Conservation (phyloP, 345 rosid species). For the Melastoma malabathricum region DNA sequence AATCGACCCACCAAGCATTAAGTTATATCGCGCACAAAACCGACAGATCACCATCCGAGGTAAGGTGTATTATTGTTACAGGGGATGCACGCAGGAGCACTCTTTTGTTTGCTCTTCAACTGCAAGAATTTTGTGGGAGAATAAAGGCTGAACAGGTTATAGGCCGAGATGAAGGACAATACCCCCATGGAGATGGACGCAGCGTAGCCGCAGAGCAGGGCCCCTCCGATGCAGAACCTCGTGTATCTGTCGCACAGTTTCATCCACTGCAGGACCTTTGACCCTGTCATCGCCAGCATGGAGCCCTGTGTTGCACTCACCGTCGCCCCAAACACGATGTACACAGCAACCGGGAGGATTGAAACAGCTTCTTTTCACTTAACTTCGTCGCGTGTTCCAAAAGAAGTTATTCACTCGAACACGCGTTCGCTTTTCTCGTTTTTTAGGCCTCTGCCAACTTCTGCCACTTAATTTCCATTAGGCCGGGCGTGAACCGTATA, state of each 20-base stretch:
- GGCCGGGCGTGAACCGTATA: too few species aligned
- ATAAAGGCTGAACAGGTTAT: constrained; percentile 53
- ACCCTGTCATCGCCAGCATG: constrained; percentile 31
- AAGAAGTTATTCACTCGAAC: too few species aligned
- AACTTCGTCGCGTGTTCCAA: too few species aligned
- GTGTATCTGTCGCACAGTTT: constrained; percentile 51
- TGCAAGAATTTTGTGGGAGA: constrained; percentile 33
- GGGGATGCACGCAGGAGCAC: neutral
- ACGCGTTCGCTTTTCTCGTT: too few species aligned
- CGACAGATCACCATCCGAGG: too few species aligned
- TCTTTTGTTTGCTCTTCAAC: constrained; percentile 15
- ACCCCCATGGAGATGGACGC: constrained; percentile 22
- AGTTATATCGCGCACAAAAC: too few species aligned
- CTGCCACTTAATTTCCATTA: too few species aligned
- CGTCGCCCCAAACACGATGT: constrained; percentile 30
- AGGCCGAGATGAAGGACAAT: constrained; percentile 42
- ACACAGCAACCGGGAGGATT: constrained; percentile 30
- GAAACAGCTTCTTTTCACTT: neutral
- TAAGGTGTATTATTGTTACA: neutral
- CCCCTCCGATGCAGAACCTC: constrained; percentile 56
- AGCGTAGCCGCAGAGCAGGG: constrained; percentile 20
- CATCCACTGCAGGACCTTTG: constrained; percentile 48
- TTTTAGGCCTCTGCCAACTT: too few species aligned
- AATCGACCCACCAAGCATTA: too few species aligned
- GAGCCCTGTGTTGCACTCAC: constrained; percentile 31